A percentile compares a stretch with the other conserved stretches of the same genome.
phyloP scores from a whole-genome alignment of 177 flowering plant species.

The Vitis hybrid region DNA sequence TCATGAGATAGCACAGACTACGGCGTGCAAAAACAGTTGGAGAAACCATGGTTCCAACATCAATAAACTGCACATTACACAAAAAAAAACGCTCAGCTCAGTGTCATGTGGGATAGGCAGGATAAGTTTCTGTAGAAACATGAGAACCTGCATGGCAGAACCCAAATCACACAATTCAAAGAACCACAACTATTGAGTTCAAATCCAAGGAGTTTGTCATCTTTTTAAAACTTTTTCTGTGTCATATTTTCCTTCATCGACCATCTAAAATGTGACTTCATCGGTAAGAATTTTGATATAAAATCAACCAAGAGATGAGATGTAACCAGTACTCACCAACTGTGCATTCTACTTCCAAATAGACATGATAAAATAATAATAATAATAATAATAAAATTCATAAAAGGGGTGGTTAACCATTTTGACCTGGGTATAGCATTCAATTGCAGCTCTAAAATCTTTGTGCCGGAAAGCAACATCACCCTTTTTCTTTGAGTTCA shows the following conservation, averaged over 20 bases:
- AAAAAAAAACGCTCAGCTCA: constrained; percentile 11
- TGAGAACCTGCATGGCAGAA: background rate
- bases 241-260: background rate
- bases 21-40: constrained; percentile 94
- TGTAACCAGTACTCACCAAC: too few species aligned
- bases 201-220: background rate
- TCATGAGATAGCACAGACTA: constrained; percentile 74
- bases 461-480: constrained; percentile 84
- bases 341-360: too few species aligned
- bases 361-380: background rate
- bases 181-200: background rate
- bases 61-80: constrained; percentile 69
- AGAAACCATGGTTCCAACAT: constrained; percentile 89
- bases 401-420: background rate
- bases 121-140: background rate
- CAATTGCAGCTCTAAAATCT: constrained; percentile 74
- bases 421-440: constrained; percentile 73
- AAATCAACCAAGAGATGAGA: too few species aligned
- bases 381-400: background rate
- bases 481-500: constrained; percentile 88
- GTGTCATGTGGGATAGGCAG: background rate
- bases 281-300: too few species aligned
- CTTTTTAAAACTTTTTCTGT: background rate
- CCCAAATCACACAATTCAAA: background rate
- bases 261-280: background rate